phyloP scores from a whole-genome alignment of 1,139 yeast species.

The Blastobotrys capitulatus region DNA sequence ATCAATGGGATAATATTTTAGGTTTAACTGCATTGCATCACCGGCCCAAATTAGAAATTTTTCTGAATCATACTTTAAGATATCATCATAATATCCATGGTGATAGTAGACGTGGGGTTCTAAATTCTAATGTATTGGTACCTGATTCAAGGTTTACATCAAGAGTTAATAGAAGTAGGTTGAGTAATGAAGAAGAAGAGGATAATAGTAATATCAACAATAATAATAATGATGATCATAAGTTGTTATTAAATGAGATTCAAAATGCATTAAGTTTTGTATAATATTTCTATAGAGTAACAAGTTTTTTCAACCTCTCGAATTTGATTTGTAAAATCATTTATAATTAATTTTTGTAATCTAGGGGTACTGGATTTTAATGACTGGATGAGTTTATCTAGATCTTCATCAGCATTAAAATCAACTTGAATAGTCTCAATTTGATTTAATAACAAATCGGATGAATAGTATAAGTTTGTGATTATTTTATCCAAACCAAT shows the following conservation, averaged over 20 bases:
- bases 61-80: not conserved
- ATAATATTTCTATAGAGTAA: too few relatives aligned
- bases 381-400: too few relatives aligned
- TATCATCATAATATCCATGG: not conserved
- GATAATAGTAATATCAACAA: too few relatives aligned
- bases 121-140: not conserved
- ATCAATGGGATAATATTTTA: not conserved
- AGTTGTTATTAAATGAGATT: not conserved
- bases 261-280: not conserved
- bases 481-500: not conserved
- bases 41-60: not conserved
- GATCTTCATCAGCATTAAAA: too few relatives aligned
- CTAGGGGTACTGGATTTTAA: too few relatives aligned
- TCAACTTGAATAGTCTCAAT: not conserved
- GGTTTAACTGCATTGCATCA: not conserved
- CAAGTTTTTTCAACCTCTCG: too few relatives aligned
- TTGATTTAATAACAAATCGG: not conserved
- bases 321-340: too few relatives aligned
- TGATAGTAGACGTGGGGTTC: not conserved
- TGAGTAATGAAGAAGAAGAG: too few relatives aligned
- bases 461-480: not conserved
- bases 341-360: too few relatives aligned
- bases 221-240: not conserved
- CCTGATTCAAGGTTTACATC: not conserved
- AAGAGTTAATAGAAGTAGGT: not conserved